A percentile compares a stretch with the other conserved stretches of the same genome.
Conservation (phyloP, 2,329 filamentous ascomycete species). For the Exophiala oligosperma region DNA sequence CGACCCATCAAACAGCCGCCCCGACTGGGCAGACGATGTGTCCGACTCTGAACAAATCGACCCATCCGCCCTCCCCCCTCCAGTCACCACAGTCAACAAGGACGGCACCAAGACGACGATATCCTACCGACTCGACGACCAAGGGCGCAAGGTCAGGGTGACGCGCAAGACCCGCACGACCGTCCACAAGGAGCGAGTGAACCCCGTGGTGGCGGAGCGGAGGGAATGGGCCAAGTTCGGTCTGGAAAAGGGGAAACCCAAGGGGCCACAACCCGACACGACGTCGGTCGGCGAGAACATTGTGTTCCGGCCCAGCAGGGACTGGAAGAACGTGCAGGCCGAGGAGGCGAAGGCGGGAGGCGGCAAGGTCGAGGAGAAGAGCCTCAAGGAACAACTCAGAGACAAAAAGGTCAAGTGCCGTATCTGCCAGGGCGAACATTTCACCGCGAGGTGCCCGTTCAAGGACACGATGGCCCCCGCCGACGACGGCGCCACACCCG, state of each 20-base stretch:
- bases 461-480: conserved; percentile 95
- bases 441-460: conserved; percentile 98
- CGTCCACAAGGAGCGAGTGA: conserved; percentile 88
- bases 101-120: conserved; percentile 97
- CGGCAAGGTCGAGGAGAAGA: conserved; percentile 65
- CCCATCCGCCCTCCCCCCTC: conserved; percentile 79
- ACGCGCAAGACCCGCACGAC: conserved; percentile 93
- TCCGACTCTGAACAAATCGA: conserved; percentile 83
- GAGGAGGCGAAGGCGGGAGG: conserved; percentile 57
- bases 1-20: conserved; percentile 11
- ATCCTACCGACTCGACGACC: conserved; percentile 85
- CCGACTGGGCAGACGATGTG: conserved; percentile 33
- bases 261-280: conserved; percentile 83
- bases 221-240: conserved; percentile 94
- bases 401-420: conserved; percentile 99
- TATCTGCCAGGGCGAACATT: conserved; percentile 98
- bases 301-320: conserved; percentile 86
- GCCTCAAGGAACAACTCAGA: conserved; percentile 72
- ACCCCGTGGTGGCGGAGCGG: conserved; percentile 93
- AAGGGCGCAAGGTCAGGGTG: conserved; percentile 94
- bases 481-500: conserved; percentile 43
- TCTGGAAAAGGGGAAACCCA: conserved; percentile 76
- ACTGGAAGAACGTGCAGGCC: conserved; percentile 90
- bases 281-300: conserved; percentile 97
- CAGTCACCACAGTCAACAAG: conserved; percentile 92